A percentile compares a stretch with the other conserved stretches of the same genome.
These are phyloP conservation scores for Esteya vermicola DNA, from an alignment of 2,329 filamentous ascomycete species.

Conservation along the genomic window DNA sequence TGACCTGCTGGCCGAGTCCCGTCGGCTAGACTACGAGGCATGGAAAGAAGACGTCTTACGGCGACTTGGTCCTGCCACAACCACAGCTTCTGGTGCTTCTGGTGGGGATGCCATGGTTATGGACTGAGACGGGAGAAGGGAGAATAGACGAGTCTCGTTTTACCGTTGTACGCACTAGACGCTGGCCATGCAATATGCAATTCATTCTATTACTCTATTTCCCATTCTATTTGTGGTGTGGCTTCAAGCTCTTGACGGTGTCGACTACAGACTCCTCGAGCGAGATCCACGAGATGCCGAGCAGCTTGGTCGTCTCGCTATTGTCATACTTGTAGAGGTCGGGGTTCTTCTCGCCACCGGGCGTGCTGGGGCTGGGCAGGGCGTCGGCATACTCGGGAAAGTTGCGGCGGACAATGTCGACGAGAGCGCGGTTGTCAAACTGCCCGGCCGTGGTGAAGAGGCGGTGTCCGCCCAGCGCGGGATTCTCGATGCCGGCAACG, in stretches of 20 bases:
- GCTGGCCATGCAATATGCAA: too few relatives aligned
- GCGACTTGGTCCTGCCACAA: conserved; percentile 29
- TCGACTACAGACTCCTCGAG: conserved; percentile 50
- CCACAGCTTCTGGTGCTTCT: too few relatives aligned
- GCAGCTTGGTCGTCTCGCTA: conserved; percentile 38
- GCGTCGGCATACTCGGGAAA: conserved; percentile 35
- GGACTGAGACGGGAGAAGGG: background rate
- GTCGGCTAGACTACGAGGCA: conserved; percentile 41
- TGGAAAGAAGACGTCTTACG: conserved; percentile 52
- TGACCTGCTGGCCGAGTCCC: conserved; percentile 54
- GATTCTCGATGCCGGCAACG: conserved; percentile 32
- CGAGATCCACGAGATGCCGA: conserved; percentile 48
- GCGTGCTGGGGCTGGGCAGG: conserved; percentile 28
- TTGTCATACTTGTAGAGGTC: conserved; percentile 42
- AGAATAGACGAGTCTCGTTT: too few relatives aligned
- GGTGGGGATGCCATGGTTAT: conserved; percentile 6
- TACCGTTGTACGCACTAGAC: too few relatives aligned
- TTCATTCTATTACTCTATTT: background rate
- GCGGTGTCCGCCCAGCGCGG: conserved; percentile 33
- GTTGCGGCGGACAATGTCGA: conserved; percentile 25
- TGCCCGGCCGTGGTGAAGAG: conserved; percentile 33
- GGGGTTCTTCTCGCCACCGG: conserved; percentile 27
- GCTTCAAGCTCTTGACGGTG: conserved; percentile 47
- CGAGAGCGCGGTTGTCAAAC: conserved; percentile 32
- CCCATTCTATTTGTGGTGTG: background rate